Evolutionary conservation across 495 filamentous ascomycete species (phyloP), one percentile per base, ranked within the genome.

Genomic region (Paragyromitra xinjiangensis): DNA sequence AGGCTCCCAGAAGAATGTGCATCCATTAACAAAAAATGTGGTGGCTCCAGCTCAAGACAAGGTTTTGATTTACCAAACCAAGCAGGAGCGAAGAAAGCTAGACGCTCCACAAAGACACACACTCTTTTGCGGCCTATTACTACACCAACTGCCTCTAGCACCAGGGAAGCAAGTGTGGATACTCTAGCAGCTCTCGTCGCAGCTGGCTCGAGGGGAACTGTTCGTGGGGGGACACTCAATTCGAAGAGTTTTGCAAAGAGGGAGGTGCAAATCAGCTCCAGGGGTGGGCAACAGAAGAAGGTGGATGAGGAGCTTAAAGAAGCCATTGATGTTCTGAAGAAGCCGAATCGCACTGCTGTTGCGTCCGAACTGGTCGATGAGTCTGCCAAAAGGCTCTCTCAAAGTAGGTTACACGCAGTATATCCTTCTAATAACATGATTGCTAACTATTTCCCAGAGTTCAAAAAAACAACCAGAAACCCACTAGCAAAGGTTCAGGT

Each of bases 1-100:
- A 91, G 94, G 26, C 85, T 97, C 9, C 95, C 94, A 6, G 91
- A 94, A 34, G 87, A 92, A 58, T 95, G 93, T 83, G 89, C 89
- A 62, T 85, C 87, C 48, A 89, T 99, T 73, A 95, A 92, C 75
- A 91, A 91, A 72, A 97, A 97, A 83, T 89, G 98, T 8, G 94
- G 94, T 14, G 94, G 93, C 0, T 92, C 93, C 9, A 84, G 92
- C 24, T 93, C 93, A 1, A 77, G 74, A 53, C 42, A 61, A 40
- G 69, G 50, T 66, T 37, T 51, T 16, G 42, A 92, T 93, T 63
- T 61, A 40, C 74, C 50, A 45, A 55, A 58, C 11, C 50, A 73
- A 1, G 39, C 39, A 48, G 73, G 55, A 73, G 5, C 48, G 3
- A 91, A 94, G 71, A 84, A 85, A 80, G 85, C 84, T 83, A 83